A percentile compares a stretch with the other conserved stretches of the same genome.
These are phyloP conservation scores for Terfezia claveryi DNA, from an alignment of 495 filamentous ascomycete genomes.

Conservation along the genomic window DNA sequence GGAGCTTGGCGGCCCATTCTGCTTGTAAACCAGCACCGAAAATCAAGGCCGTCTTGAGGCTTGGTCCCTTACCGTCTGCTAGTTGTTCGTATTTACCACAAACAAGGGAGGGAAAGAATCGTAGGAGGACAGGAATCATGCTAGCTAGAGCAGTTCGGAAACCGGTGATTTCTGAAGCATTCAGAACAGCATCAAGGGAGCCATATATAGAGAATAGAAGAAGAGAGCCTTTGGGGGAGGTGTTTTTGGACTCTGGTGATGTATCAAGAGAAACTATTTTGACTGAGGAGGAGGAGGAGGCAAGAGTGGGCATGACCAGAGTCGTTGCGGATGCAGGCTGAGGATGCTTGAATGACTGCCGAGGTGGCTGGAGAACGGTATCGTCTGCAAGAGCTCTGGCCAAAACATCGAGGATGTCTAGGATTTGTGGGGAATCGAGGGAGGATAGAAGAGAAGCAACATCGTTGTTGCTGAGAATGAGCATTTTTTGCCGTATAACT, in stretches of 20 bases:
- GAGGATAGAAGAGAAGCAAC: conserved; percentile 8
- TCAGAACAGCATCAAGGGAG: conserved; percentile 52
- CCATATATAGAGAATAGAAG: conserved; percentile 26
- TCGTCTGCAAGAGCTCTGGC: conserved; percentile 4
- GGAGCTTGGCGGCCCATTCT: conserved; percentile 69
- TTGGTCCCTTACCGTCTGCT: background rate
- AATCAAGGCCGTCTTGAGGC: conserved; percentile 25
- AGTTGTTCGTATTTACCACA: background rate
- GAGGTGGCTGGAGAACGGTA: conserved; percentile 38
- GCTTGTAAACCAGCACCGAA: conserved; percentile 87
- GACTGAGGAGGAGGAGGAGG: conserved; percentile 14
- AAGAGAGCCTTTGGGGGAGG: conserved; percentile 32
- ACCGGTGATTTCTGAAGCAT: conserved; percentile 68
- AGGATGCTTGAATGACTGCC: conserved; percentile 51
- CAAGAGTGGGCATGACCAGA: conserved; percentile 70
- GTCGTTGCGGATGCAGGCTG: conserved; percentile 55
- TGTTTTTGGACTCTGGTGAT: conserved; percentile 30
- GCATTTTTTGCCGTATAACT: background rate
- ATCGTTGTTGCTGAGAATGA: conserved; percentile 5
- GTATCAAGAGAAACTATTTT: conserved; percentile 15
- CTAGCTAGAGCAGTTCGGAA: conserved; percentile 82
- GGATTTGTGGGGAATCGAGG: background rate
- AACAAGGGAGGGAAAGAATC: background rate
- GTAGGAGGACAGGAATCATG: conserved; percentile 44
- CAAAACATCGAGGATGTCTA: conserved; percentile 8